Base-by-base conservation (phyloP, 2,329 filamentous ascomycete genomes). In the Talaromyces sp. region DNA sequence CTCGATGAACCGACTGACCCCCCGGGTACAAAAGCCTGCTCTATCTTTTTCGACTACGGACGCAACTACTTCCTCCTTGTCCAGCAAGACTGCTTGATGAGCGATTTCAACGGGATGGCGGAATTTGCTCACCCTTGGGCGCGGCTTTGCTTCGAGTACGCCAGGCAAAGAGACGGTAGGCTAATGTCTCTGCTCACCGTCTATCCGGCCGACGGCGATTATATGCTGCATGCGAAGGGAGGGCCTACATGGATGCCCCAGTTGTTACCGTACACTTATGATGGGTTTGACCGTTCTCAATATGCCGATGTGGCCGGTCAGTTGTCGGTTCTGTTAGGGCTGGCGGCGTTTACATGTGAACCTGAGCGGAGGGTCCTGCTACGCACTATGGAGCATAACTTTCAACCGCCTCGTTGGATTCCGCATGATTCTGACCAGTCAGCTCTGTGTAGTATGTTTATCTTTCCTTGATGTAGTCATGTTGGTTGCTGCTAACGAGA, bases 311-410 rank as follows among this genome's bases (percentile, higher is more conserved):
- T 62, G 48, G 56, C 52, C 17, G 60, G 60, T n/a, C 31, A 62
- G 41, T 38, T 62, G 11, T 52, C 52, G 31, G 21, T 62, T 8
- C 43, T 62, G 21, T 24, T 62, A 19, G 60, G 56, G 2, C 38
- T 62, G 12, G 60, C 52, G 3, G 60, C 60, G 14, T 62, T 62
- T 38, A 59, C 56, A 26, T 59, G 56, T n/a, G 60, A 62, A 31
- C 52, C 57, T 5, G 5, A 12, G 10, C 41, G 56, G 19, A 24
- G 27, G 3, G 14, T 43, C 9, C 24, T 62, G n/a, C 38, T 62
- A 24, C 14, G 14, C 8, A 59, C 57, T 3, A 59, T 62, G 14
- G 26, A 31, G 8, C 3, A 43, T 10, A 43, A 35, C 35, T 59
- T 62, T 32, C 51, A 21, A 14, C 57, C 35, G 11, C 60, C 60